Evolutionary conservation across 768 basidiomycete genomes (phyloP), one percentile per base, ranked within the genome.

Genomic region (Epithele typhae): DNA sequence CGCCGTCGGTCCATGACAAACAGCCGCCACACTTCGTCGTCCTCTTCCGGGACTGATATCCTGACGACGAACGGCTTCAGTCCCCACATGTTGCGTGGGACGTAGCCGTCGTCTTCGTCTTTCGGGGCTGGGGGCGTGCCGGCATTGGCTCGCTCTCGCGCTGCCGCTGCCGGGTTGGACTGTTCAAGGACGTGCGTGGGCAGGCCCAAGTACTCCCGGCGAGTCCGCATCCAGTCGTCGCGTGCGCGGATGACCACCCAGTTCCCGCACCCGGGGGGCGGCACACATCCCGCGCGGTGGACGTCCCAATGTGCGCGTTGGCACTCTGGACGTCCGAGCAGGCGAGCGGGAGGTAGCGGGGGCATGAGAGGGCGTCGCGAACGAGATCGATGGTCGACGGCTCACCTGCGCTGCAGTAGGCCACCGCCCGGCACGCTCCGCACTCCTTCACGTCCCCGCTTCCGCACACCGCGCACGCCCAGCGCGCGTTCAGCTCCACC

Each of bases 1-100:
- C 65, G 62, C 51, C 70, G 66, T 15, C 67, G 59, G 49, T 74
- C 74, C 44, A 74, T 72, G 1, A 73, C 52, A 43, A 72, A 46
- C 7, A 66, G 39, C 38, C 45, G 27, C 9, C 40, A 32, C n/a
- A n/a, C n/a, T n/a, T n/a, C n/a, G n/a, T n/a, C n/a, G n/a, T n/a
- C n/a, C n/a, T n/a, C n/a, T n/a, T n/a, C n/a, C n/a, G n/a, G n/a
- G n/a, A n/a, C n/a, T 14, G 38, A 4, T 10, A 73, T 58, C 47
- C 73, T 74, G 54, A 70, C 57, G 21, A 74, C 52, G 58, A 73
- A 71, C 1, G 57, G 53, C 25, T 66, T 65, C 9, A 64, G 60
- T 21, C 60, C 60, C 47, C 69, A 67, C 5, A 65, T 51, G 53
- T 73, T 66, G 21, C 23, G 39, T 38, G 15, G 38, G 39, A 11